Conservation (phyloP, 352 stramenopile genomes). For the Globisporangium rhizosaccharum region DNA sequence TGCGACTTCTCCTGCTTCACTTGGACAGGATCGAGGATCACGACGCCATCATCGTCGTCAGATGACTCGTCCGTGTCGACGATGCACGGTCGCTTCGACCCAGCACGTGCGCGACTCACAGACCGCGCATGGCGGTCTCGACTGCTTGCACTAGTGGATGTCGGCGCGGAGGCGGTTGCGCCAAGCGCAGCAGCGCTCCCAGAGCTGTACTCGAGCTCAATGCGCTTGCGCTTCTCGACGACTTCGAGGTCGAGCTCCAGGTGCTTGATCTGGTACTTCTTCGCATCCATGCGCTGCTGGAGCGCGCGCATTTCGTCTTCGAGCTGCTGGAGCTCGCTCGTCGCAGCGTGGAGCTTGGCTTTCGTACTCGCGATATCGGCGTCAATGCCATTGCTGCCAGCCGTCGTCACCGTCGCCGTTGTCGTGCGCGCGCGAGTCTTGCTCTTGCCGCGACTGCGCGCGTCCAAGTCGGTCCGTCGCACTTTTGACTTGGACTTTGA, state of each 20-base stretch:
- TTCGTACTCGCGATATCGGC: slow-evolving; percentile 39
- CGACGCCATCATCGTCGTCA: slow-evolving; percentile 43
- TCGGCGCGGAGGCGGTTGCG: not conserved
- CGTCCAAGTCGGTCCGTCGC: slow-evolving; percentile 15
- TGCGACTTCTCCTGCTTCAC: slow-evolving; percentile 26
- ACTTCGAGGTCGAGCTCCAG: slow-evolving; percentile 57
- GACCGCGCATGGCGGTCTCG: slow-evolving; percentile 22
- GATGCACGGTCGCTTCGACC: slow-evolving; percentile 51
- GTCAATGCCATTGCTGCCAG: slow-evolving; percentile 32
- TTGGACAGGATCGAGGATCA: slow-evolving; percentile 42
- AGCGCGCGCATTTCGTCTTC: slow-evolving; percentile 30
- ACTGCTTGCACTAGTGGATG: not conserved
- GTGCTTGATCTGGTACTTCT: slow-evolving; percentile 64
- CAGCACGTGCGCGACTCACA: slow-evolving; percentile 20
- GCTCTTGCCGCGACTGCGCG: slow-evolving; percentile 17
- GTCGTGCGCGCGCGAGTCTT: slow-evolving; percentile 8
- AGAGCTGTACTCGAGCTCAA: slow-evolving; percentile 27
- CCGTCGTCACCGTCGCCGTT: not conserved
- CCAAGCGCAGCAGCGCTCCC: not conserved
- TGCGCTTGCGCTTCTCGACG: slow-evolving; percentile 47
- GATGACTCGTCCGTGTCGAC: slow-evolving; percentile 54
- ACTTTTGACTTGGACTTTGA: slow-evolving; percentile 7
- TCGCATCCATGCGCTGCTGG: slow-evolving; percentile 33
- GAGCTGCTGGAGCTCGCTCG: slow-evolving; percentile 38
- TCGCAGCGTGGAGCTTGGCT: slow-evolving; percentile 33